Evolutionary conservation across 1,284 basidiomycete genomes (phyloP), one percentile per base, ranked within the genome.

Genomic region (Tilletia caries): DNA sequence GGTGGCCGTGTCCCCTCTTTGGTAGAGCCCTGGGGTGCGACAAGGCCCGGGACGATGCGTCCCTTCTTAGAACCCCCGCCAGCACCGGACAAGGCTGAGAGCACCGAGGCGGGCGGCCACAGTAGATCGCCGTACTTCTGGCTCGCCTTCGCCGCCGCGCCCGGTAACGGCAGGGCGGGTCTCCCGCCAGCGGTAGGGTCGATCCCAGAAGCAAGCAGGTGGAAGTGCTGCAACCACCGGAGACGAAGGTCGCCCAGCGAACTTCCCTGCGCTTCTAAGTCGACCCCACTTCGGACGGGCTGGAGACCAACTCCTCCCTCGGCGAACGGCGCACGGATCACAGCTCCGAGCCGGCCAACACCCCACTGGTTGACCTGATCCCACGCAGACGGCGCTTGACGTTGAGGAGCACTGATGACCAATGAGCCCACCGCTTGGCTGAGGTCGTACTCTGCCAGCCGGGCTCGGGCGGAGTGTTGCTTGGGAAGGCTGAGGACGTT

Each of bases 211-310:
- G 79, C 76, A 0, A 81, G 54, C 23, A 79, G 3, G 67, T 80
- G 76, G 50, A 82, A 80, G 32, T 82, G 78, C 65, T 82, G 77
- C 3, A 82, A 66, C 81, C 81, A 82, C 46, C 75, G 75, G 2
- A 68, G 37, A 29, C 78, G 74, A 68, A 80, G 76, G 25, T 73
- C 70, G 1, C 79, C 73, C 46, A 82, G 67, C 13, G 75, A 77
- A 2, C 79, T 80, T 1, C 81, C 80, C 43, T 82, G 81, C 12
- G 78, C 77, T 64, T 80, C 77, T 12, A 78, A 46, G 27, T 70
- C 65, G 2, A 72, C 29, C 0, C 70, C 20, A 5, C 66, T 46
- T 23, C 54, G 23, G 15, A 8, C 15, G n/a, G 34, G 13, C 25
- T 6, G 18, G 13, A 76, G 66, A 6, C 73, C 73, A 3, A 74